Conservation (phyloP, 2,329 filamentous ascomycete species). For the Arthrinium phaeospermum region DNA sequence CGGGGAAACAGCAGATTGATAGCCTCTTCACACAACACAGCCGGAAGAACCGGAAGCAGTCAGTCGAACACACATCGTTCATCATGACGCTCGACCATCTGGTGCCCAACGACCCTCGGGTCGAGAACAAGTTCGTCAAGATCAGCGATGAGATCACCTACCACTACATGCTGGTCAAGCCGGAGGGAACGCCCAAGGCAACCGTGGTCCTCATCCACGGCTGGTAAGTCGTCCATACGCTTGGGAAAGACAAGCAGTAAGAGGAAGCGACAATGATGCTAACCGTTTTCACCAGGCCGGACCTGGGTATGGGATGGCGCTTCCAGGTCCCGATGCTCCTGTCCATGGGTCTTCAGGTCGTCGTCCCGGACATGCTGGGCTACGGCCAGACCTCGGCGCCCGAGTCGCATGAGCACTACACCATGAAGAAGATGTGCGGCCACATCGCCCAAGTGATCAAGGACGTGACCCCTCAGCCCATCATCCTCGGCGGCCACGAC, state of each 20-base stretch:
- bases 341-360: conserved; percentile 45
- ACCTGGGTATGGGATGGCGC: conserved; percentile 28
- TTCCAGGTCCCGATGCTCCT: conserved; percentile 41
- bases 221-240: conserved; percentile 1
- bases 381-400: conserved; percentile 44
- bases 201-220: conserved; percentile 31
- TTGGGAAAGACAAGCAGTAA: not conserved
- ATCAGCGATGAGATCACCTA: conserved; percentile 65
- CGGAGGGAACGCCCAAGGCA: conserved; percentile 24
- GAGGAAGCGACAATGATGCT: not conserved
- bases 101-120: conserved; percentile 67
- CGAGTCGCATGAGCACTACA: conserved; percentile 35
- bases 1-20: not conserved
- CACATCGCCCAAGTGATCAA: conserved; percentile 42
- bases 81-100: conserved; percentile 49
- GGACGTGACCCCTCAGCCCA: conserved; percentile 52
- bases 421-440: conserved; percentile 37
- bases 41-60: not conserved
- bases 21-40: not conserved
- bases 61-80: not conserved
- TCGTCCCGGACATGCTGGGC: conserved; percentile 49
- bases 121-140: conserved; percentile 65
- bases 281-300: conserved; percentile 20
- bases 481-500: conserved; percentile 42
- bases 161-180: conserved; percentile 25